Evolutionary conservation across 352 stramenopile genomes (phyloP), one percentile per base, ranked within the genome.

Genomic region (Globisporangium cylindrosporum): DNA sequence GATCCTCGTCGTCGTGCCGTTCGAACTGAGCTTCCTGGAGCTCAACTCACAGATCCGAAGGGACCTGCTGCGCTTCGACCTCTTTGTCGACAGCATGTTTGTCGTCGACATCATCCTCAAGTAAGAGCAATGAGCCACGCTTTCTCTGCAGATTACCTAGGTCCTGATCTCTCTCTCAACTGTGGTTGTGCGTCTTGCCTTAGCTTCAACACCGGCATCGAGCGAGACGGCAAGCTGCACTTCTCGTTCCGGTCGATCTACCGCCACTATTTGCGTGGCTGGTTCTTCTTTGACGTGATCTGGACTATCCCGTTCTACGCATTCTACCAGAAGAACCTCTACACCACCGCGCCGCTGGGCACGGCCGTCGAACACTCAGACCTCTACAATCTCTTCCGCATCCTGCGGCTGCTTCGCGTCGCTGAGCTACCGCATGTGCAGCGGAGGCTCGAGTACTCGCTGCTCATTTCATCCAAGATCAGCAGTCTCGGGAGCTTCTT

Each of bases 381-480:
- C 69, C 49, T 84, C 32, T 92, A 92, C 41, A 75, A 79, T 25
- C 25, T 84, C 55, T 68, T 83, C 27, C 79, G 86, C 0, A 74
- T 79, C 8, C 41, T 91, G 1, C 81, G 84, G 0, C 68, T 91
- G 0, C 66, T 80, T 22, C 84, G 86, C 7, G 79, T 94, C 34
- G 20, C 81, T 2, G 78, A 78, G 14, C 71, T 93, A 1, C 73
- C 80, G 1, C 78, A 83, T 4, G 83, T 94, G 18, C 79, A 85
- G 12, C 72, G 77, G 5, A 77, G 86, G 3, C 73, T 94, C 25
- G 83, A 93, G 64, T 87, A 86, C 53, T 91, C 86, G 14, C 64
- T 94, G 9, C 75, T 91, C 22, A 92, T 94, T 59, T 86, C 84
- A 4, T 93, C 86, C 43, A 93, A 78, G 71, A 83, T 89, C 25